Percentiles rank a stretch among this genome's conserved stretches.
These are phyloP conservation scores for Coemansia sp. DNA, from an alignment of 192 early-diverging fungal species.

Conservation along the genomic window DNA sequence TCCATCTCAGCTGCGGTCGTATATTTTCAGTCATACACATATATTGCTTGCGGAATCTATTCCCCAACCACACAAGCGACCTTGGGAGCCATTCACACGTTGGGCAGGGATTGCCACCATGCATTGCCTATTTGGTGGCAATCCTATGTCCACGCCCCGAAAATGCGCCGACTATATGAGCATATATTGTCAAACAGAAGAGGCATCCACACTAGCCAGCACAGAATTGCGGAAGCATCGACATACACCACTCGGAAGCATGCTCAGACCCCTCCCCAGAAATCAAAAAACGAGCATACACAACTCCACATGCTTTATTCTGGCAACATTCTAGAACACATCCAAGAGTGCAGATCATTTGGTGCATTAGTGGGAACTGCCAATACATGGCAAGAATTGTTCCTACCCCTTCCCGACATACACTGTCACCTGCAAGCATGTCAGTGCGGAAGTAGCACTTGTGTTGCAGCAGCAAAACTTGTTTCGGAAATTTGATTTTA, in stretches of 20 bases:
- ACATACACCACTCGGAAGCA: background rate
- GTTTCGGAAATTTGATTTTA: background rate
- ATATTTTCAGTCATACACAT: no score
- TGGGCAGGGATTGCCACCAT: background rate
- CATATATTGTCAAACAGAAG: background rate
- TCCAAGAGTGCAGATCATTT: background rate
- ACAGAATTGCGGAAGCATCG: background rate
- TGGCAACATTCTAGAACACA: background rate
- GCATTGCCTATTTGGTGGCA: background rate
- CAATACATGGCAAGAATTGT: no score
- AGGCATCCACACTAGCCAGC: background rate
- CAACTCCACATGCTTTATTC: background rate
- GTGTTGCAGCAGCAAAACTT: background rate
- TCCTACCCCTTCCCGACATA: no score
- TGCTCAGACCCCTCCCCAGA: background rate
- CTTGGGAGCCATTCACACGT: background rate
- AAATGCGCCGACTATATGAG: background rate
- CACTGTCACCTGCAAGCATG: background rate
- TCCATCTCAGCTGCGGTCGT: no score
- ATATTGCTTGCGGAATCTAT: background rate
- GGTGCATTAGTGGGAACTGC: background rate
- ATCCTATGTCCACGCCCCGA: background rate
- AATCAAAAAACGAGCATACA: background rate
- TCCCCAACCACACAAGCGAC: background rate
- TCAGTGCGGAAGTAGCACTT: background rate